A percentile compares a stretch with the other conserved stretches of the same genome.
phyloP scores from a whole-genome alignment of 164 flowering plant species.

The Magnolia changhungtana region DNA sequence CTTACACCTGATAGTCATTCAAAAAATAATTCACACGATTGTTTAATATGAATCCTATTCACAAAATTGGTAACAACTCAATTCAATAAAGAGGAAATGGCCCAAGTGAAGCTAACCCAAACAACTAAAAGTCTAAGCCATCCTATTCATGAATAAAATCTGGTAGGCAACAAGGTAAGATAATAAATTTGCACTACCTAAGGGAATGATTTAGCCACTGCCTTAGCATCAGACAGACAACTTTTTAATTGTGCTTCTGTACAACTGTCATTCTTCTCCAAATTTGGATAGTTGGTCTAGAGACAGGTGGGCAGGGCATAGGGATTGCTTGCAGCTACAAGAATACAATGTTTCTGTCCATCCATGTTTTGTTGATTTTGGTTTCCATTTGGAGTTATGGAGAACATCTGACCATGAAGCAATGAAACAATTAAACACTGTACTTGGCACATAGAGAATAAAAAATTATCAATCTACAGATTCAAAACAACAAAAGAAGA shows the following conservation, averaged over 20 bases:
- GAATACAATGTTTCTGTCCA: constrained; percentile 77
- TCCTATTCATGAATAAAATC: not conserved
- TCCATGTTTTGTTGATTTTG: constrained; percentile 57
- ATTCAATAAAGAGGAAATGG: no score
- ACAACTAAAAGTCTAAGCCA: no score
- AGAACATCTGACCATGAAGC: constrained; percentile 34
- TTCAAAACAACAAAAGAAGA: not conserved
- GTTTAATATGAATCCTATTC: no score
- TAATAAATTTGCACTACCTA: constrained; percentile 38
- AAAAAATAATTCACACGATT: no score
- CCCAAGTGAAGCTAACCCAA: no score
- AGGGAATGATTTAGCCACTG: constrained; percentile 70
- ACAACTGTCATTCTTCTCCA: constrained; percentile 48
- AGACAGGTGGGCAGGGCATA: constrained; percentile 80
- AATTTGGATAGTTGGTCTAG: constrained; percentile 48
- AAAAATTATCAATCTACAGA: not conserved
- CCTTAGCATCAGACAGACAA: constrained; percentile 80
- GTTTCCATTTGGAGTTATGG: constrained; percentile 35
- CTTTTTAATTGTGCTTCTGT: constrained; percentile 51
- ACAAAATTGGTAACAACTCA: no score
- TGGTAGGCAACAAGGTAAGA: not conserved
- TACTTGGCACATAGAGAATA: not conserved
- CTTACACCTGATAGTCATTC: no score
- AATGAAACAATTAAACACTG: constrained; percentile 5
- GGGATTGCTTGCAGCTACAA: constrained; percentile 90